Evolutionary conservation across 2,329 filamentous ascomycete species (phyloP).

Genomic region (Tolypocladium album): DNA sequence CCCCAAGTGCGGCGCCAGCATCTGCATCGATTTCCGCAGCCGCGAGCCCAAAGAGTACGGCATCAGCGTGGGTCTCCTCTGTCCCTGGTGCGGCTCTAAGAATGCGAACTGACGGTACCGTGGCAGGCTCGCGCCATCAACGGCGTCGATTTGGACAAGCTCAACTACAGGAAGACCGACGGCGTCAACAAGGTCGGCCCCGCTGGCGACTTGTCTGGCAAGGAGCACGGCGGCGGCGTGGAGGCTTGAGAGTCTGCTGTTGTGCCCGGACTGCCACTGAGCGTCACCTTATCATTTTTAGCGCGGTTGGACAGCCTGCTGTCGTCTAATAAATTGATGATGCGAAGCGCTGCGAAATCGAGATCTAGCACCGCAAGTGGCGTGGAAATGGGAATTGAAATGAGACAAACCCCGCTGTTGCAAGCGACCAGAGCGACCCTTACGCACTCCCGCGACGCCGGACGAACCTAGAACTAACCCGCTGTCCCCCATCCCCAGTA

Average conservation of each 20-base stretch:
- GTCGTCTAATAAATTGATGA: neutral
- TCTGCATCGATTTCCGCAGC: constrained; percentile 32
- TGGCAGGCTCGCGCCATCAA: constrained; percentile 28
- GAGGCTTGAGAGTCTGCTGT: neutral
- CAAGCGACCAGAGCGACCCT: neutral
- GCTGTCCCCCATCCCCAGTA: too few species aligned
- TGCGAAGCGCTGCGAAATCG: neutral
- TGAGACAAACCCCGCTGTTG: neutral
- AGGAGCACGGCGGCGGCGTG: neutral
- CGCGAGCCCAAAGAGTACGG: constrained; percentile 23
- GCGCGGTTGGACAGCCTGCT: neutral
- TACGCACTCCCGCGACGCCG: constrained; percentile 2
- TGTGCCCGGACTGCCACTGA: neutral
- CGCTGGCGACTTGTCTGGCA: constrained; percentile 25
- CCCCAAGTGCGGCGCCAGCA: constrained; percentile 32
- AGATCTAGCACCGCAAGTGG: neutral
- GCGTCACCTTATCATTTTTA: neutral
- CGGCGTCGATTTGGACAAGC: constrained; percentile 25
- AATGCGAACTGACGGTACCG: neutral
- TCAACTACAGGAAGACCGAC: constrained; percentile 24
- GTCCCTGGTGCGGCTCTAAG: neutral
- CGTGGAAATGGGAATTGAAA: neutral
- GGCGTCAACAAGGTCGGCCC: constrained; percentile 23
- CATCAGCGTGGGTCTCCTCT: constrained; percentile 26
- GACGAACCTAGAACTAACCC: neutral